Evolutionary conservation across 2,329 filamentous ascomycete species (phyloP).

Genomic region (Grosmannia clavigera): DNA sequence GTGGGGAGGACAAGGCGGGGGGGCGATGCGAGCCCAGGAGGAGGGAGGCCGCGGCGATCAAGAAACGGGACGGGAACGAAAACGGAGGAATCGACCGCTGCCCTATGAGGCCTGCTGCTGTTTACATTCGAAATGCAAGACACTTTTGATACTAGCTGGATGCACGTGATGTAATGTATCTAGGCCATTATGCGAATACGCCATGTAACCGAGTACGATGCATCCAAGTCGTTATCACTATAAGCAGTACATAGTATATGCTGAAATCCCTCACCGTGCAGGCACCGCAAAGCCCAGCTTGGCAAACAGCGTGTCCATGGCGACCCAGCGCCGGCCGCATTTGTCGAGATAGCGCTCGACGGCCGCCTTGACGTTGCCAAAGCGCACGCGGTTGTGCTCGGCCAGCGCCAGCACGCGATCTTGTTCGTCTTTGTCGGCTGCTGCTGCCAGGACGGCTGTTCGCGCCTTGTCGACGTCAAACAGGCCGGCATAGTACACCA

Average conservation of each 20-base stretch:
- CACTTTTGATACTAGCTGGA: background rate
- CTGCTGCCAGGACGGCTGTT: slow-evolving; percentile 11
- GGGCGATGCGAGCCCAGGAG: background rate
- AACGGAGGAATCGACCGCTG: background rate
- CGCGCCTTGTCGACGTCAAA: slow-evolving; percentile 85
- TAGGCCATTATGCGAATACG: too few species aligned
- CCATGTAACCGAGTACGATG: too few species aligned
- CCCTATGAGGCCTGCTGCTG: background rate
- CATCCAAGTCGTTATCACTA: too few species aligned
- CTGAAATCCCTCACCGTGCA: background rate
- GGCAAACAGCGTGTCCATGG: slow-evolving; percentile 79
- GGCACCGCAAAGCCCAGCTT: slow-evolving; percentile 39
- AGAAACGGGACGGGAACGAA: background rate
- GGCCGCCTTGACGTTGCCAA: slow-evolving; percentile 61
- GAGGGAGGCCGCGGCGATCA: background rate
- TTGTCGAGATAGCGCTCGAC: slow-evolving; percentile 80
- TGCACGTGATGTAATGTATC: background rate
- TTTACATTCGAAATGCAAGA: background rate
- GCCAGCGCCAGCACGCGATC: slow-evolving; percentile 60
- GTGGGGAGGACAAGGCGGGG: background rate
- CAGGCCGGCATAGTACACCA: slow-evolving; percentile 72
- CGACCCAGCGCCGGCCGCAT: slow-evolving; percentile 84
- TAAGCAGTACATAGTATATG: too few species aligned
- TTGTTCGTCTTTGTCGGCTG: slow-evolving; percentile 38
- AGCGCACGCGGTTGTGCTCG: slow-evolving; percentile 71